Evolutionary conservation across 345 rosid species (phyloP), one percentile per base, ranked within the genome.

Genomic region (Cardiospermum halicacabum): DNA sequence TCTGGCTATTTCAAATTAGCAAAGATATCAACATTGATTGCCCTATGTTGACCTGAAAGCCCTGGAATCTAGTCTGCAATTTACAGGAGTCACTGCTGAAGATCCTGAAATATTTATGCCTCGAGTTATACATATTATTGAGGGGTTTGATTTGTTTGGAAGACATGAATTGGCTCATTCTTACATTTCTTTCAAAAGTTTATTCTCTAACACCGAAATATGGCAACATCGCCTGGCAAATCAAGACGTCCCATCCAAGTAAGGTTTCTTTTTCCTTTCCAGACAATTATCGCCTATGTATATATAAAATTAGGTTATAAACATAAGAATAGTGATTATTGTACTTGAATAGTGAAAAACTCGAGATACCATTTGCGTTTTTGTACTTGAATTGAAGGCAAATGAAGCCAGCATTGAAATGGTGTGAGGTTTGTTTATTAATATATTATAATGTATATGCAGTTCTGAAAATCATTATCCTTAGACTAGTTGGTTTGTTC

Each of bases 161-260:
- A 72, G 69, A 76, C 68, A 13, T 76, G 73, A 9, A 68, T 31
- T 31, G 69, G 48, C 22, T 28, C 65, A 19, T 26, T 34, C 48
- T 75, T 70, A 16, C 75, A 75, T 47, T 75, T 61, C 69, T 67
- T 71, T 72, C 75, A 71, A 55, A 75, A 62, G 26, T 67, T 70
- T 72, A 58, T 75, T 71, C 22, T 70, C 75, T 28, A 67, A 61
- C 48, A 67, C 75, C 71, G 63, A 28, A 45, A 9, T 34, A 11
- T 19, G 5, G 2, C 4, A 37, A 34, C 27, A 32, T 18, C 8
- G 5, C 16, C 18, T 18, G 11, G 11, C 43, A 34, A 34, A 21
- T 43, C 5, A 5, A 43, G 19, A 43, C 10, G 6, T 34, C 39
- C 39, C 39, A 34, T 34, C 3, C 9, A 34, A 34, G 37, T 34